Conservation (phyloP, 2,329 filamentous ascomycete genomes). For the Microdochium bolleyi region DNA sequence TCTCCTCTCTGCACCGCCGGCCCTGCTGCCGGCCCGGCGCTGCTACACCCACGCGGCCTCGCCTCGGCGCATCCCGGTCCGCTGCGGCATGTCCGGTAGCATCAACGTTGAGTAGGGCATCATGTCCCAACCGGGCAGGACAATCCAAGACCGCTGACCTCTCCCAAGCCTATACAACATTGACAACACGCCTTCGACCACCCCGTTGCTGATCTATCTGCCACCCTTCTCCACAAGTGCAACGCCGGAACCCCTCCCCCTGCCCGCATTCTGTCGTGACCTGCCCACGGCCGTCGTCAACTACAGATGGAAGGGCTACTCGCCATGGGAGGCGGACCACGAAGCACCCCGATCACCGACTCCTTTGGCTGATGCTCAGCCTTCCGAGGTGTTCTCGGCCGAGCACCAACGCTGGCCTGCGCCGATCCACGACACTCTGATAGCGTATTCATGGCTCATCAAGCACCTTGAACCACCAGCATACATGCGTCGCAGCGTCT, state of each 20-base stretch:
- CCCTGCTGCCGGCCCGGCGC: conserved; percentile 1
- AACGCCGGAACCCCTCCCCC: conserved; percentile 11
- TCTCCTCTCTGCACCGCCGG: neutral
- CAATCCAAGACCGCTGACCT: neutral
- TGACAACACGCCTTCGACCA: conserved; percentile 20
- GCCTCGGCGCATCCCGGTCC: conserved; percentile 32
- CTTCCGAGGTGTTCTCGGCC: conserved; percentile 3
- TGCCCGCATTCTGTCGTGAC: conserved; percentile 32
- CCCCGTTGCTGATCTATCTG: conserved; percentile 46
- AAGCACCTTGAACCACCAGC: conserved; percentile 30
- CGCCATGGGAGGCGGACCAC: conserved; percentile 6
- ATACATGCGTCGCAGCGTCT: conserved; percentile 28
- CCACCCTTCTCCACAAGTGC: conserved; percentile 35
- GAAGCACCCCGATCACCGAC: conserved; percentile 1
- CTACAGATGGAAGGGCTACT: conserved; percentile 44
- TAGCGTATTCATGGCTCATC: conserved; percentile 45
- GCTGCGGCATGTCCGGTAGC: conserved; percentile 39
- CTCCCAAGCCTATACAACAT: conserved; percentile 39
- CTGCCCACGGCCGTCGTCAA: conserved; percentile 47
- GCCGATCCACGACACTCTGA: conserved; percentile 47
- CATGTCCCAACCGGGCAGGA: neutral
- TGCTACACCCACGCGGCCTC: conserved; percentile 7
- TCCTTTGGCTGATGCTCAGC: neutral
- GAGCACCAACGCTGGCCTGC: conserved; percentile 39
- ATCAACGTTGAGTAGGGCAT: conserved; percentile 41